These are phyloP conservation scores for Sporisorium exsertum DNA, from an alignment of 1,284 basidiomycete species.

Conservation along the genomic window DNA sequence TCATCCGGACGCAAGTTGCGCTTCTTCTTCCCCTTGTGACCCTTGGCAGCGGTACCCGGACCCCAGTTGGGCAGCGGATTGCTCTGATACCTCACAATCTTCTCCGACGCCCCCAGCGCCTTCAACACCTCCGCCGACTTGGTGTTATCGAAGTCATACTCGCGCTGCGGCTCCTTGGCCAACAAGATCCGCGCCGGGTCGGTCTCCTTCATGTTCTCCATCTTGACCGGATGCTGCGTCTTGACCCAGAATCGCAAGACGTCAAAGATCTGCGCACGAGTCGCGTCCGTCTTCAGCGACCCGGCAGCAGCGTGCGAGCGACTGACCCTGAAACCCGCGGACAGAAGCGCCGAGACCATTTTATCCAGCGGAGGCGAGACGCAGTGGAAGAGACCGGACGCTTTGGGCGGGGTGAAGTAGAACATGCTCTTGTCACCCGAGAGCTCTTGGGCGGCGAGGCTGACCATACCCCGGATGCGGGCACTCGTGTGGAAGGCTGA, in stretches of 20 bases:
- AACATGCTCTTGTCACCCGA: slow-evolving; percentile 75
- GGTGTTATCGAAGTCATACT: slow-evolving; percentile 47
- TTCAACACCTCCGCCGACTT: slow-evolving; percentile 36
- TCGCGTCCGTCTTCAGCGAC: slow-evolving; percentile 89
- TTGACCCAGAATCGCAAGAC: slow-evolving; percentile 83
- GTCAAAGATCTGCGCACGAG: slow-evolving; percentile 81
- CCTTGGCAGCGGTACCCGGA: slow-evolving; percentile 72
- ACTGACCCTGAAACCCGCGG: slow-evolving; percentile 85
- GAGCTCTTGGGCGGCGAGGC: slow-evolving; percentile 85
- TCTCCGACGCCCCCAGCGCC: slow-evolving; percentile 35
- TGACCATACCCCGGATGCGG: slow-evolving; percentile 95
- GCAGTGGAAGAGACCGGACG: slow-evolving; percentile 86
- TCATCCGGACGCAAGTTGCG: slow-evolving; percentile 47
- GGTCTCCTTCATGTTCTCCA: slow-evolving; percentile 73
- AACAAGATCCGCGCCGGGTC: slow-evolving; percentile 79
- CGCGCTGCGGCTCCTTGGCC: slow-evolving; percentile 71
- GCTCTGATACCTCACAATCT: slow-evolving; percentile 80
- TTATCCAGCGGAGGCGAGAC: slow-evolving; percentile 49
- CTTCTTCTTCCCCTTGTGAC: slow-evolving; percentile 55
- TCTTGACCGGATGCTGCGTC: slow-evolving; percentile 79
- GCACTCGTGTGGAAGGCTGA: slow-evolving; percentile 79
- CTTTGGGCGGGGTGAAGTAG: slow-evolving; percentile 88
- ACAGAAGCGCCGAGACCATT: slow-evolving; percentile 83
- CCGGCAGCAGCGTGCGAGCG: slow-evolving; percentile 90
- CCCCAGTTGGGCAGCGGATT: slow-evolving; percentile 95